Conservation (phyloP, 139 green algal species). For the Ettlia oleoabundans region DNA sequence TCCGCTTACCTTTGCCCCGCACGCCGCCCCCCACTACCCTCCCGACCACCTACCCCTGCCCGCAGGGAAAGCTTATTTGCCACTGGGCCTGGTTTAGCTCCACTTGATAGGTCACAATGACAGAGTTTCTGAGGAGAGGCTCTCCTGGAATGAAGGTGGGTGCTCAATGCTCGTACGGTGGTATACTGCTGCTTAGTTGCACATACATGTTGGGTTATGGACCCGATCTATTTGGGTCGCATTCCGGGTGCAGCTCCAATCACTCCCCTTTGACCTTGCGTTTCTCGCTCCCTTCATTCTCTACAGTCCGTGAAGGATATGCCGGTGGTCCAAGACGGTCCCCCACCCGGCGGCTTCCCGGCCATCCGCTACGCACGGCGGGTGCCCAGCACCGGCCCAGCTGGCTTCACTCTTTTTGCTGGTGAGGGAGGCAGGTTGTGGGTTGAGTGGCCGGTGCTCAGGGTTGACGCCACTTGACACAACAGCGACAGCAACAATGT, state of each 20-base stretch:
- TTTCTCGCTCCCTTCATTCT: neutral
- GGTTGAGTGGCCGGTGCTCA: too few relatives aligned
- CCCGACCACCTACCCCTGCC: neutral
- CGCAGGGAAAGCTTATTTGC: too few relatives aligned
- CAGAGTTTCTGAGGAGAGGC: slow-evolving; percentile 80
- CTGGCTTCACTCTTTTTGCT: slow-evolving; percentile 86
- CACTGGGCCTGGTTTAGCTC: too few relatives aligned
- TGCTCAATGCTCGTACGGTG: neutral
- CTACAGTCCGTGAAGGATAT: slow-evolving; percentile 91
- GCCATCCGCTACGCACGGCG: slow-evolving; percentile 86
- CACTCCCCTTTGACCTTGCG: neutral
- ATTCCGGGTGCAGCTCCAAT: too few relatives aligned
- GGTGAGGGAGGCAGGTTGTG: slow-evolving; percentile 46
- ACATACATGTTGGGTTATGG: too few relatives aligned
- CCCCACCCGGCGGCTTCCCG: slow-evolving; percentile 90
- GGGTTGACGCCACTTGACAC: too few relatives aligned
- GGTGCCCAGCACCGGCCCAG: slow-evolving; percentile 87
- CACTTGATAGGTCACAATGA: slow-evolving; percentile 65
- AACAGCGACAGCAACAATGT: too few relatives aligned
- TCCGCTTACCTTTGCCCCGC: too few relatives aligned
- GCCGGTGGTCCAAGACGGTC: slow-evolving; percentile 87
- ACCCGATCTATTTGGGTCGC: too few relatives aligned
- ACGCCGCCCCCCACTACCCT: neutral
- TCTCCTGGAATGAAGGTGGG: slow-evolving; percentile 84
- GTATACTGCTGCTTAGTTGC: neutral